Percentiles rank a stretch among this genome's conserved stretches.
These are phyloP conservation scores for Fomitiporia mediterranea DNA, from an alignment of 1,284 basidiomycete species.

Conservation along the genomic window DNA sequence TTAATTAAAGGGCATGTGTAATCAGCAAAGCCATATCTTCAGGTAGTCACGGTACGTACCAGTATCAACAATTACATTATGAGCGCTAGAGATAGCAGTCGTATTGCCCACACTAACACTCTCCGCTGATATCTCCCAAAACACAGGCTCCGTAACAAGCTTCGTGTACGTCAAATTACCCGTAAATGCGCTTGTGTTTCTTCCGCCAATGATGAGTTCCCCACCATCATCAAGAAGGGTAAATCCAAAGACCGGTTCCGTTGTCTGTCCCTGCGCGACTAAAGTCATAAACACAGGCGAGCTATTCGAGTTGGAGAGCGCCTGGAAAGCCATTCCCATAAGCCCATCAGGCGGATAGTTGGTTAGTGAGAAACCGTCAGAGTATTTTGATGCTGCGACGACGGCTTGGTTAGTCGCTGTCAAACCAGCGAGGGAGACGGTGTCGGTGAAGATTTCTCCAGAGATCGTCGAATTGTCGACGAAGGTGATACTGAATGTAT, in stretches of 20 bases:
- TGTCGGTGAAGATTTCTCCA: slow-evolving; percentile 21
- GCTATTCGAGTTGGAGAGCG: slow-evolving; percentile 24
- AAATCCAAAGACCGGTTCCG: slow-evolving; percentile 40
- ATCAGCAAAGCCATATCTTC: too few relatives aligned
- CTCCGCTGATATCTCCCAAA: slow-evolving; percentile 29
- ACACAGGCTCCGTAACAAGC: slow-evolving; percentile 22
- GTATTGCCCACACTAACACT: slow-evolving; percentile 25
- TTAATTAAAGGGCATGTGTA: not conserved
- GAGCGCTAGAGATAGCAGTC: slow-evolving; percentile 9
- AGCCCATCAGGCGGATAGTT: slow-evolving; percentile 44
- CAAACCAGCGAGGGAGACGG: slow-evolving; percentile 26
- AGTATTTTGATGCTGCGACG: slow-evolving; percentile 42
- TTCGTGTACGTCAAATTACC: slow-evolving; percentile 9
- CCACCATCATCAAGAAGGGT: slow-evolving; percentile 43
- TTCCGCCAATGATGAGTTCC: slow-evolving; percentile 49
- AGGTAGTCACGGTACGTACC: too few relatives aligned
- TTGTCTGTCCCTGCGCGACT: slow-evolving; percentile 29
- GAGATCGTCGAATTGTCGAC: slow-evolving; percentile 21
- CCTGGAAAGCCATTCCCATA: slow-evolving; percentile 32
- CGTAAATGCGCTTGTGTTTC: slow-evolving; percentile 26
- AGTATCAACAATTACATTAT: slow-evolving; percentile 27
- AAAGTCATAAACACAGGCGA: slow-evolving; percentile 30
- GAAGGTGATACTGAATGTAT: slow-evolving; percentile 19
- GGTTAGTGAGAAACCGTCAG: slow-evolving; percentile 32
- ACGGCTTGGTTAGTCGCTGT: slow-evolving; percentile 26